Percentiles rank a stretch among this genome's conserved stretches.
Evolutionary conservation across 2,329 filamentous ascomycete species (phyloP).

Genomic region (Botrytis fragariae): DNA sequence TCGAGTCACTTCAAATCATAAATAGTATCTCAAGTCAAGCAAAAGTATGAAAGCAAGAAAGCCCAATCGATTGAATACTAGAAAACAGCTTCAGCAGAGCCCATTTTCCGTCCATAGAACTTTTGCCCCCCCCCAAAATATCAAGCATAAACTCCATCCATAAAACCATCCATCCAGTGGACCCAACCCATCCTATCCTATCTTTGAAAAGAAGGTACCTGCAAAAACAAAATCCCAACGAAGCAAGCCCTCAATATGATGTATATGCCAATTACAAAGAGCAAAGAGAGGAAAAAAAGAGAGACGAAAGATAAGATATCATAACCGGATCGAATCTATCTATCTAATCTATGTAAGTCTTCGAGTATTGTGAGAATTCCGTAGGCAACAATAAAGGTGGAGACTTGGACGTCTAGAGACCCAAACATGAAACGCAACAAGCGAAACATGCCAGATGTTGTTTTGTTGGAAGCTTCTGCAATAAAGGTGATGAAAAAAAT

Average conservation of each 20-base stretch:
- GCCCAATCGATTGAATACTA: slow-evolving; percentile 2
- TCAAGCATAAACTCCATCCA: background rate
- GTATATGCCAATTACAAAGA: background rate
- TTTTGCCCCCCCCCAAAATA: background rate
- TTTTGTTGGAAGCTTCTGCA: background rate
- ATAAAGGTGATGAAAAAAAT: background rate
- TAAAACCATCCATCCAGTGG: background rate
- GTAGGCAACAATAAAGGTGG: background rate
- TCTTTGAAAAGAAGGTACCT: background rate
- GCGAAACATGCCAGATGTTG: slow-evolving; percentile 10
- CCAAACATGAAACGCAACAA: background rate
- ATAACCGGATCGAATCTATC: slow-evolving; percentile 8
- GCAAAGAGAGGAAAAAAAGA: background rate
- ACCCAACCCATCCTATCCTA: background rate
- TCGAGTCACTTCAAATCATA: background rate
- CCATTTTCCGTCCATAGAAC: slow-evolving; percentile 3
- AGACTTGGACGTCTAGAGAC: background rate
- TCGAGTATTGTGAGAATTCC: background rate
- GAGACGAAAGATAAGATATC: background rate
- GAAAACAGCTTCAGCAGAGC: slow-evolving; percentile 4
- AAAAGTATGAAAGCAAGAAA: background rate
- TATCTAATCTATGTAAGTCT: background rate
- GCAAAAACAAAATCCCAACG: slow-evolving; percentile 2
- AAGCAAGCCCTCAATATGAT: background rate
- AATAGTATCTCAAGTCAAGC: background rate